A percentile compares a stretch with the other conserved stretches of the same genome.
These are phyloP conservation scores for Citeromyces hawaiiensis DNA, from an alignment of 1,139 yeast species.

Conservation along the genomic window DNA sequence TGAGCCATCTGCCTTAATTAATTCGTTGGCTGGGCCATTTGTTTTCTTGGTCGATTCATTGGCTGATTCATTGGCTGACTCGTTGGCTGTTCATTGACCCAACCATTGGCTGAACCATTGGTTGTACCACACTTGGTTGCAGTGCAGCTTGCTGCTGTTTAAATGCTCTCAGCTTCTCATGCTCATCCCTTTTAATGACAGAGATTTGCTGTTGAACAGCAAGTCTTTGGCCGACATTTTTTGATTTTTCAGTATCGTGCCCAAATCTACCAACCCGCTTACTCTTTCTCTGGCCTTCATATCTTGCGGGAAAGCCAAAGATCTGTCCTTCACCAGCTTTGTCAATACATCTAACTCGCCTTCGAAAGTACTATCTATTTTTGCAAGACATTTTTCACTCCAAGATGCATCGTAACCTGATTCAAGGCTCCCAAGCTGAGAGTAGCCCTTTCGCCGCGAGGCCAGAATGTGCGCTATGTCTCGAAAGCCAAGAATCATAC, in stretches of 20 bases:
- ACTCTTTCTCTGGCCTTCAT: conserved; percentile 17
- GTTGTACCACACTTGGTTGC: conserved; percentile 11
- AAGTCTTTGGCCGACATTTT: conserved; percentile 28
- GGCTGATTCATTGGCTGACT: background rate
- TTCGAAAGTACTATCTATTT: conserved; percentile 22
- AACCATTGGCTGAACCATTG: conserved; percentile 1
- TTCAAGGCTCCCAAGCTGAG: too few relatives aligned
- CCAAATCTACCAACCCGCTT: conserved; percentile 31
- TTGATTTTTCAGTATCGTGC: conserved; percentile 23
- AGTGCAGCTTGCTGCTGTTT: conserved; percentile 9
- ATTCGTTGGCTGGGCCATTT: background rate
- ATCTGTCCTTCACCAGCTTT: conserved; percentile 19
- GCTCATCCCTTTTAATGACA: conserved; percentile 16
- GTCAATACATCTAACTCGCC: conserved; percentile 27
- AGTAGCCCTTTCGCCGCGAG: too few relatives aligned
- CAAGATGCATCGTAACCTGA: too few relatives aligned
- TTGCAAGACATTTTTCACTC: too few relatives aligned
- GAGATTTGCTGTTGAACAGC: conserved; percentile 15
- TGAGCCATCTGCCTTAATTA: too few relatives aligned
- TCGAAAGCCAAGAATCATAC: too few relatives aligned
- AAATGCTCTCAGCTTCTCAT: conserved; percentile 11
- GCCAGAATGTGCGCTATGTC: too few relatives aligned
- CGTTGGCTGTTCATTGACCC: background rate
- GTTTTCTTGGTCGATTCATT: too few relatives aligned
- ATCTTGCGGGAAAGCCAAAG: conserved; percentile 13